Evolutionary conservation across 495 filamentous ascomycete genomes (phyloP).

Genomic region (Penicillium steckii): DNA sequence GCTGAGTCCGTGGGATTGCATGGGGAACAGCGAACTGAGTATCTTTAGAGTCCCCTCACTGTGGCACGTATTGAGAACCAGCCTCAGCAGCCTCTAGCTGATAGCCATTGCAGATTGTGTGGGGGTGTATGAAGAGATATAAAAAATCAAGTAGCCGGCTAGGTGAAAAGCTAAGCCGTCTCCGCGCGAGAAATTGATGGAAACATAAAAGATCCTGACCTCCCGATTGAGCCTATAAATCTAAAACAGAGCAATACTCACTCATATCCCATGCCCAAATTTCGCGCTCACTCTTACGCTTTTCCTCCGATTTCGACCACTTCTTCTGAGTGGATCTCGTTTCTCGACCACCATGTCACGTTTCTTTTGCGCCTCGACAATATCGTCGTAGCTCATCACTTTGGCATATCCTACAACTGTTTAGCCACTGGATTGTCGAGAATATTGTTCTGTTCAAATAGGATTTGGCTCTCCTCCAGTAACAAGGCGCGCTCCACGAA

Average conservation of each 20-base stretch:
- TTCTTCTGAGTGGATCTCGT: slow-evolving; percentile 15
- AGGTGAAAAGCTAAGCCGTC: background rate
- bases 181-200: background rate
- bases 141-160: background rate
- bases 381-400: slow-evolving; percentile 37
- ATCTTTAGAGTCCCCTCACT: no score
- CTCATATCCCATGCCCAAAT: slow-evolving; percentile 14
- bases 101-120: no score
- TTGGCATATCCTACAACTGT: slow-evolving; percentile 23
- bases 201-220: background rate
- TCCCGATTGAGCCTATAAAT: slow-evolving; percentile 12
- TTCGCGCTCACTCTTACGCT: slow-evolving; percentile 13
- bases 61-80: no score
- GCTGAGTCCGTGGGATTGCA: no score
- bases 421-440: slow-evolving; percentile 28
- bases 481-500: slow-evolving; percentile 30
- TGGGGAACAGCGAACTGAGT: no score
- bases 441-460: slow-evolving; percentile 28
- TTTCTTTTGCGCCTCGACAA: slow-evolving; percentile 31
- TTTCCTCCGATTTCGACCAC: slow-evolving; percentile 13
- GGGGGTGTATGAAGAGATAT: slow-evolving; percentile 5
- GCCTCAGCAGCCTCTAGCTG: no score
- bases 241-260: slow-evolving; percentile 15
- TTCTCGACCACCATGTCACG: slow-evolving; percentile 15
- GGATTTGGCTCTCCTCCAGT: slow-evolving; percentile 22